These are phyloP conservation scores for Alliaria petiolata DNA, from an alignment of 345 rosid species.

Conservation along the genomic window DNA sequence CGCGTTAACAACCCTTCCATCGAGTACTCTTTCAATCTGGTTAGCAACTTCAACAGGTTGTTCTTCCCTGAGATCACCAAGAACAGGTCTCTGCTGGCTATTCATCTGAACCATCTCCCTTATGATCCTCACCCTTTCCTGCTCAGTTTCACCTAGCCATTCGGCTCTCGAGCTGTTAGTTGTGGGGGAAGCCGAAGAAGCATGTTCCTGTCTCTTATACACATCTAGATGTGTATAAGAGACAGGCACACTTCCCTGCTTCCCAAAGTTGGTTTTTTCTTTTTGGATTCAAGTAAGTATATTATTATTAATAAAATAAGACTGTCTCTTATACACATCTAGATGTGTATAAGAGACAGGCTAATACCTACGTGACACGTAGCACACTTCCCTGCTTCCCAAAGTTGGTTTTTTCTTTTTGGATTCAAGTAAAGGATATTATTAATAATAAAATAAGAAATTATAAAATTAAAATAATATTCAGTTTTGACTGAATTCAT, in stretches of 20 bases:
- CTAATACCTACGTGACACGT: too few relatives aligned
- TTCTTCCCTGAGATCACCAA: constrained; percentile 53
- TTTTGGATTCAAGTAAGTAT: constrained; percentile 25
- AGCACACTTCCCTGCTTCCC: too few relatives aligned
- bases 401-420: constrained; percentile 38
- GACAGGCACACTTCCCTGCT: constrained; percentile 23
- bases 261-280: constrained; percentile 38
- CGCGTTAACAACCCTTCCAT: constrained; percentile 53
- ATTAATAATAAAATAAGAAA: not conserved
- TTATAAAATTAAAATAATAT: not conserved
- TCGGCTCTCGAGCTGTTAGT: constrained; percentile 52
- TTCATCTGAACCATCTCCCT: constrained; percentile 88
- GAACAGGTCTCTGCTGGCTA: constrained; percentile 58
- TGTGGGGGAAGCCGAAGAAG: constrained; percentile 42
- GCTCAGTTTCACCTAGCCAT: constrained; percentile 91
- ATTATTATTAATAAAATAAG: not conserved
- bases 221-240: too few relatives aligned
- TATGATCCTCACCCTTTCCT: constrained; percentile 83
- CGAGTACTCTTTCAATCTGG: constrained; percentile 68
- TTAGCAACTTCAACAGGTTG: constrained; percentile 51
- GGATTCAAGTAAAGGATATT: constrained; percentile 11
- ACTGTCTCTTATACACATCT: too few relatives aligned
- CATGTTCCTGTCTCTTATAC: constrained; percentile 38
- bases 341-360: too few relatives aligned
- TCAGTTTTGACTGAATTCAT: not conserved